These are phyloP conservation scores for Rubia peregrina DNA, from an alignment of 305 asterid species.

Conservation along the genomic window DNA sequence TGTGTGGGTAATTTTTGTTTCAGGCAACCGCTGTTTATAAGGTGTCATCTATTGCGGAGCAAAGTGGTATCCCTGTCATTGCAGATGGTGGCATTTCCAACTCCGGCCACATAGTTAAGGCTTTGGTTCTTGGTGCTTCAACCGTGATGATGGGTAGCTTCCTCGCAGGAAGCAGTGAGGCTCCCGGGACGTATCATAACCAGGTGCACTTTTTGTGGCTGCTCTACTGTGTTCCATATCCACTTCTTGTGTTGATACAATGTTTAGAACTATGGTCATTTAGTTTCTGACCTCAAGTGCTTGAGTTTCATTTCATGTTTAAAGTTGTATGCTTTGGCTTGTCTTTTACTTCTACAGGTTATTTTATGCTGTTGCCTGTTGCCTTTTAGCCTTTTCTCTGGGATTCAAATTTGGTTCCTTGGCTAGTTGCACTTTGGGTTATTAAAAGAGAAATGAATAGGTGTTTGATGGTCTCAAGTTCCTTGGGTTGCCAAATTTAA, in stretches of 20 bases:
- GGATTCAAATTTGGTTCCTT: too few species aligned
- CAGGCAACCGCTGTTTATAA: conserved; percentile 95
- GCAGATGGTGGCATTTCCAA: conserved; percentile 98
- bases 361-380: not conserved
- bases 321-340: not conserved
- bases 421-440: too few species aligned
- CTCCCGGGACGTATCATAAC: conserved; percentile 69
- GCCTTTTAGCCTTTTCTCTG: not conserved
- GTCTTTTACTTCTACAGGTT: not conserved
- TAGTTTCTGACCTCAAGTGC: not conserved
- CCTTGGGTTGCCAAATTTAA: not conserved
- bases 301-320: not conserved
- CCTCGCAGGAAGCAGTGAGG: conserved; percentile 89
- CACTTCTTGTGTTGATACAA: not conserved
- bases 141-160: conserved; percentile 99
- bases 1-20: conserved; percentile 6
- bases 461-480: too few species aligned
- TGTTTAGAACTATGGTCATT: not conserved
- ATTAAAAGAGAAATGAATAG: too few species aligned
- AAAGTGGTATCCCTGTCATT: conserved; percentile 67
- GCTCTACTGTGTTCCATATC: not conserved
- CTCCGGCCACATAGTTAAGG: conserved; percentile 96
- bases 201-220: conserved; percentile 36
- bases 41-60: conserved; percentile 79
- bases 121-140: conserved; percentile 86